phyloP scores from a whole-genome alignment of 176 grass and related monocot genomes.

The Lolium multiflorum region DNA sequence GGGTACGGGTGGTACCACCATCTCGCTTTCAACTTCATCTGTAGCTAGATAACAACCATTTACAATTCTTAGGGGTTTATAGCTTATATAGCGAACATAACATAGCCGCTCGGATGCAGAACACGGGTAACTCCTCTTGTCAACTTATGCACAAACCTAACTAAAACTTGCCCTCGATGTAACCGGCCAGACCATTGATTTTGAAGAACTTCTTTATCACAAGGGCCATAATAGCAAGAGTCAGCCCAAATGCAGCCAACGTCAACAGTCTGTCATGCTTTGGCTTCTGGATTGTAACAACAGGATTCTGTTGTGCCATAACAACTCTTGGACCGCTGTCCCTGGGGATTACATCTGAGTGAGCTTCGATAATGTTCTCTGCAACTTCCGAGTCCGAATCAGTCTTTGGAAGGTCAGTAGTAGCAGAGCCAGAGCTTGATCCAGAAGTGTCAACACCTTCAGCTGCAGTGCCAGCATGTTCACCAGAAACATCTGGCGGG shows the following conservation, averaged over 20 bases:
- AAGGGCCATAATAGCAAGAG: conserved; percentile 86
- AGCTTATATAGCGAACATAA: conserved; percentile 24
- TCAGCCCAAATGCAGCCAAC: conserved; percentile 78
- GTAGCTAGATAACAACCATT: conserved; percentile 49
- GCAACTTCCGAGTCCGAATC: conserved; percentile 44
- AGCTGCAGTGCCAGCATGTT: conserved; percentile 31
- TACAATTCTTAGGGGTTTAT: conserved; percentile 43
- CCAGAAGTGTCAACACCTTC: conserved; percentile 44
- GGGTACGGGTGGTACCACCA: neutral
- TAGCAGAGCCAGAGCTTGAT: conserved; percentile 32
- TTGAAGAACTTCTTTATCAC: conserved; percentile 92
- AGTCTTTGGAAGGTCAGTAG: conserved; percentile 47
- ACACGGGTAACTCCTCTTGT: conserved; percentile 28
- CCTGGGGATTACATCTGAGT: conserved; percentile 33
- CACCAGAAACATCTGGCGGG: neutral
- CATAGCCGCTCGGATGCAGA: neutral
- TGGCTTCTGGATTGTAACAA: conserved; percentile 57
- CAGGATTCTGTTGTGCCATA: conserved; percentile 25
- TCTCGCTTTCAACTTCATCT: conserved; percentile 33
- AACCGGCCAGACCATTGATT: conserved; percentile 65
- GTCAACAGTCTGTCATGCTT: conserved; percentile 81
- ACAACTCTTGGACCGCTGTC: conserved; percentile 45
- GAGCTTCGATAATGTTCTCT: conserved; percentile 53
- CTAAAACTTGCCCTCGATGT: conserved; percentile 75
- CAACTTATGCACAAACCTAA: conserved; percentile 50